These are phyloP conservation scores for Geranium incanum DNA, from an alignment of 441 rosid species.

Conservation along the genomic window DNA sequence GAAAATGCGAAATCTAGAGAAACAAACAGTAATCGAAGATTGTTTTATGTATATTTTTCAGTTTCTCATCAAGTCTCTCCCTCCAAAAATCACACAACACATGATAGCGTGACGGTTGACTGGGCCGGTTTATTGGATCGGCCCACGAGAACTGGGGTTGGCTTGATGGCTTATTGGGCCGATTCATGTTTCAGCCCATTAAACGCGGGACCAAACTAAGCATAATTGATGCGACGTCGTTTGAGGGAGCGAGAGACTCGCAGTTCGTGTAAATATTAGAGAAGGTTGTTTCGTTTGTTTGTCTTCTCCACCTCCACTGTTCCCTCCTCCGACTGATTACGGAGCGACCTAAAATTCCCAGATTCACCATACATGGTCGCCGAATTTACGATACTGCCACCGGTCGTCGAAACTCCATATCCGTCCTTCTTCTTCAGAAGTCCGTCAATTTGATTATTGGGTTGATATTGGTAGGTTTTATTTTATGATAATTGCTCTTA, in stretches of 20 bases:
- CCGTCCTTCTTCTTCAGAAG: background rate
- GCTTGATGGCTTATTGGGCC: too few relatives aligned
- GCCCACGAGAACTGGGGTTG: too few relatives aligned
- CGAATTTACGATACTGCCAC: background rate
- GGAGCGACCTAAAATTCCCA: background rate
- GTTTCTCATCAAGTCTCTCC: background rate
- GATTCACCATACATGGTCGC: background rate
- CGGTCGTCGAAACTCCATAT: background rate
- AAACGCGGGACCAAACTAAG: background rate
- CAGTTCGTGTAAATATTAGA: background rate
- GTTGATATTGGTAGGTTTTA: background rate
- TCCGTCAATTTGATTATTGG: background rate
- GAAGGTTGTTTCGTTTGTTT: background rate
- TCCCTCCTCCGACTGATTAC: background rate
- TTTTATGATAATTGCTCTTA: background rate
- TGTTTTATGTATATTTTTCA: background rate
- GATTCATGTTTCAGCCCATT: background rate
- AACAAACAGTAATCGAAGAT: background rate
- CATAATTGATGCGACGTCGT: background rate
- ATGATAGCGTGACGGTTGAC: background rate
- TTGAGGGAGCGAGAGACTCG: background rate
- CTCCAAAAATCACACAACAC: background rate
- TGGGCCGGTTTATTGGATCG: background rate
- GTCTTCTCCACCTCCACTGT: background rate
- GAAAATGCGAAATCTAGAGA: background rate